phyloP scores from a whole-genome alignment of 2,329 filamentous ascomycete species.

The Pseudogymnoascus sp. region DNA sequence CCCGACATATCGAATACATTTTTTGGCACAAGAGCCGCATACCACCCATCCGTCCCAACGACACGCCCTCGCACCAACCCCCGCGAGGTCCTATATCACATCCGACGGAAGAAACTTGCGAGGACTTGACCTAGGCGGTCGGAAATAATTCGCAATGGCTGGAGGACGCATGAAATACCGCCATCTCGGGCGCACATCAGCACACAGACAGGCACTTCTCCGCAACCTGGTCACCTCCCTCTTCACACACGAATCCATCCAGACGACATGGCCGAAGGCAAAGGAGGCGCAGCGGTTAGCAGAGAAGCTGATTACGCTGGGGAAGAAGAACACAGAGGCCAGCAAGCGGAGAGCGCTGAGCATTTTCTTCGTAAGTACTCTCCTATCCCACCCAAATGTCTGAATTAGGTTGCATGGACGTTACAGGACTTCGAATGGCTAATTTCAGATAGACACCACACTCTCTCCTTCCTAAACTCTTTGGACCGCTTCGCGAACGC shows the following conservation, averaged over 20 bases:
- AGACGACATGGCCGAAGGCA: constrained; percentile 91
- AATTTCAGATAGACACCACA: constrained; percentile 51
- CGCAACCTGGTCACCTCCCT: constrained; percentile 95
- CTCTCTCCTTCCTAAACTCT: constrained; percentile 74
- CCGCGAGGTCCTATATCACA: background rate
- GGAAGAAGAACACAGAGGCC: constrained; percentile 86
- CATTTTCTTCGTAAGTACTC: constrained; percentile 71
- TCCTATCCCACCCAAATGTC: background rate
- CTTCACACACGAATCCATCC: constrained; percentile 86
- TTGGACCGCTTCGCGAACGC: constrained; percentile 71
- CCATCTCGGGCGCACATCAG: constrained; percentile 75
- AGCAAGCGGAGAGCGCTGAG: constrained; percentile 66
- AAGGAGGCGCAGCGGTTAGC: constrained; percentile 93
- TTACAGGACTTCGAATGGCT: background rate
- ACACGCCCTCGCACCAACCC: background rate
- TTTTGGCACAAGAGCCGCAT: constrained; percentile 5
- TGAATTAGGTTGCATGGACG: background rate
- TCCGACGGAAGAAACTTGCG: background rate
- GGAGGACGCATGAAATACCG: constrained; percentile 83
- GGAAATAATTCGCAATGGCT: constrained; percentile 54
- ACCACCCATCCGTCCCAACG: constrained; percentile 6
- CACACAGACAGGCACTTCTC: constrained; percentile 85
- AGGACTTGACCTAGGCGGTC: background rate
- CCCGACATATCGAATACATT: constrained; percentile 9
- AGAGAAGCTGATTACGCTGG: constrained; percentile 89